A percentile compares a stretch with the other conserved stretches of the same genome.
Evolutionary conservation across 306 rosid genomes (phyloP).

Genomic region (Mimosa pudica): DNA sequence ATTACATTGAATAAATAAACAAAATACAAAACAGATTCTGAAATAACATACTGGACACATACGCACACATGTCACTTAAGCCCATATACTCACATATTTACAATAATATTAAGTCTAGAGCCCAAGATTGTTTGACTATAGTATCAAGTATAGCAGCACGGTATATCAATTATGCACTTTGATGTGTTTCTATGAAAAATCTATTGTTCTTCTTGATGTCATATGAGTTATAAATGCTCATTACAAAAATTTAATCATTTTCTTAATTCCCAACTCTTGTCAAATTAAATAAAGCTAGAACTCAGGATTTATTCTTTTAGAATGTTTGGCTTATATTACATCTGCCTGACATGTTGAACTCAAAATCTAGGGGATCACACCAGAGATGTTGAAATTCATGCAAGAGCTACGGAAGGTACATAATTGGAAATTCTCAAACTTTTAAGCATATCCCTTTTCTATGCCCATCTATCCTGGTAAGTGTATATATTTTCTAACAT

Average conservation of each 20-base stretch:
- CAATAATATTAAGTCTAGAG: conserved; percentile 17
- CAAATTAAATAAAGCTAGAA: not conserved
- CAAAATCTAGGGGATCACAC: conserved; percentile 55
- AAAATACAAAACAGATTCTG: too few species aligned
- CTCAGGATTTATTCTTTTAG: not conserved
- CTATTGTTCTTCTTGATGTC: not conserved
- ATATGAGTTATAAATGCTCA: not conserved
- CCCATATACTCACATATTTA: too few species aligned
- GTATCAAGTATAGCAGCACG: conserved; percentile 12
- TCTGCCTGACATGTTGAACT: not conserved
- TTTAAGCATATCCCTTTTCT: conserved; percentile 4
- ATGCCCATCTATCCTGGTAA: not conserved
- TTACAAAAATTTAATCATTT: conserved; percentile 1
- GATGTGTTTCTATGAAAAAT: conserved; percentile 4
- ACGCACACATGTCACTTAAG: too few species aligned
- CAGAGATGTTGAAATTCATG: conserved; percentile 64
- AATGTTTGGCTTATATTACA: not conserved
- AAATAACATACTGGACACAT: too few species aligned
- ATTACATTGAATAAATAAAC: too few species aligned
- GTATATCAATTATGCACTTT: conserved; percentile 16
- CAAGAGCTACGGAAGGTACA: conserved; percentile 68
- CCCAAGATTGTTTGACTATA: not conserved
- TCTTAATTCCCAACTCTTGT: not conserved
- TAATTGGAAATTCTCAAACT: not conserved
- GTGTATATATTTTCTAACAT: not conserved